Base-by-base conservation (phyloP, 1,284 basidiomycete species). In the Puccinia triticina region DNA sequence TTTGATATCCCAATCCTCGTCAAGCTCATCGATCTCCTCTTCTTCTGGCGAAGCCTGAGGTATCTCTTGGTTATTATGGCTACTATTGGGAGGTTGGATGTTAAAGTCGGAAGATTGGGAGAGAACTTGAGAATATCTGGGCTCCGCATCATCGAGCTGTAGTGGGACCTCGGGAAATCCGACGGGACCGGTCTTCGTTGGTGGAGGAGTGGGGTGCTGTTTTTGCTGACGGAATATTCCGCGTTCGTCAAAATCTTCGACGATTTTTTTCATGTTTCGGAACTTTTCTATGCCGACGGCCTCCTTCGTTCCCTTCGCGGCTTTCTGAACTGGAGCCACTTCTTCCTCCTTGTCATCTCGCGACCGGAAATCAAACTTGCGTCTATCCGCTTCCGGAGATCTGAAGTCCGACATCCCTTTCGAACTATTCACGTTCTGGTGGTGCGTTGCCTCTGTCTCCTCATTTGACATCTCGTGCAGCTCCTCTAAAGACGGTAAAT, bases 1-100 rank as follows among this genome's bases (percentile, higher is more conserved):
- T 64, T 53, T 74, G 61, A 82, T 53, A 40, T 82, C 72, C 57
- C 72, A 82, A 40, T 75, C 72, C 29, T 82, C 80, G 18, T 82
- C 80, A 14, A 82, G 59, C 61, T 82, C 80, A 34, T 82, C 80
- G 1, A 21, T 37, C 29, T 79, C 77, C 16, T 72, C 77, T 79
- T 59, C 66, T 18, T 18, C 76, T 77, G 0, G 2, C 14, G 59
- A 50, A 7, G 18, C 26, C 57, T 50, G 34, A 64, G 37, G 18
- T 14, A 43, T 73, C 16, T 43, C 26, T 46, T 18, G 7, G n/a
- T 46, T 23, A 34, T 23, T 46, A 23, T 78, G 40, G 18, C 67
- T 71, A 29, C 32, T 57, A 23, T 61, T 10, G 23, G 69, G 11
- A 53, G n/a, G 46, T 53, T 53, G 37, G n/a, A 48, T 29, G 23